Conservation (phyloP, 2,329 filamentous ascomycete genomes). For the Alternaria hordeiaustralica region DNA sequence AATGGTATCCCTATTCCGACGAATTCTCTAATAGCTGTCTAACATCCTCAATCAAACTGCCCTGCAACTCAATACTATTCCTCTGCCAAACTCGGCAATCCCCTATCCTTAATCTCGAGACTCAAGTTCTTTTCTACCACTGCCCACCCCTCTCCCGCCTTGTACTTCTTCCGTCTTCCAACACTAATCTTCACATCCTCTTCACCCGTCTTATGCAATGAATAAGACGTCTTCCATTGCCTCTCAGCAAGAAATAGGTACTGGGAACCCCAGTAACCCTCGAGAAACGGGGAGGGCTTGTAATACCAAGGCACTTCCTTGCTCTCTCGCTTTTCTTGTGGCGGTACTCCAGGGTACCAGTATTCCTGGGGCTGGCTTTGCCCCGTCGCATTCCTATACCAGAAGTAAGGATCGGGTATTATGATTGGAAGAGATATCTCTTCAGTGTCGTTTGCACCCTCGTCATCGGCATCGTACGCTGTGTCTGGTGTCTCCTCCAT, state of each 20-base stretch:
- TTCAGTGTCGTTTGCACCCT: neutral
- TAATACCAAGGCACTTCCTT: neutral
- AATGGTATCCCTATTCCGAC: neutral
- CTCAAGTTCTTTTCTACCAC: neutral
- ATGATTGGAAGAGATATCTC: neutral
- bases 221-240: neutral
- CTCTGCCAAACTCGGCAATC: neutral
- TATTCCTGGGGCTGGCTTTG: neutral
- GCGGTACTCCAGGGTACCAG: neutral
- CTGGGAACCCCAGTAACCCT: neutral
- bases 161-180: neutral
- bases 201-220: neutral
- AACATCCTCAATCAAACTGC: neutral
- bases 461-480: neutral
- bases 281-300: rapidly evolving
- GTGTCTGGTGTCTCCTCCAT: neutral
- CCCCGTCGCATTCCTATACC: neutral
- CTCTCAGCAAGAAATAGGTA: rapidly evolving
- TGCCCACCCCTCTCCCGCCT: neutral
- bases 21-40: neutral
- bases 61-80: neutral
- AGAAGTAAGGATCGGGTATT: neutral
- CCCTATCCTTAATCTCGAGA: neutral
- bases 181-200: neutral
- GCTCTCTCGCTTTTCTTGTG: neutral